phyloP scores from a whole-genome alignment of 768 basidiomycete genomes.

The Sutorius australiensis region DNA sequence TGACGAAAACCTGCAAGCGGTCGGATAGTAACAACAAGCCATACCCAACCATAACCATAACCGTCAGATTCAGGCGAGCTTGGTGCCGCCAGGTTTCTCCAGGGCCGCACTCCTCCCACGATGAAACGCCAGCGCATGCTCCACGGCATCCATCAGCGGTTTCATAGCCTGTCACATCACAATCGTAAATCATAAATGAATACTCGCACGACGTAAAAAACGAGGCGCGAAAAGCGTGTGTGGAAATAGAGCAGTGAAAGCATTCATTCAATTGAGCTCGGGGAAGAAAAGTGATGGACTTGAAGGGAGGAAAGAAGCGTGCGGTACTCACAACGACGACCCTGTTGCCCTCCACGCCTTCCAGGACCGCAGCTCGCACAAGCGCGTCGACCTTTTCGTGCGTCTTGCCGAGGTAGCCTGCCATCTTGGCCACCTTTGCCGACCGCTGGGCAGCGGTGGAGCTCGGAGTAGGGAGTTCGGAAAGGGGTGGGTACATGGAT shows the following conservation, averaged over 20 bases:
- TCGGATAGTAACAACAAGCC: neutral
- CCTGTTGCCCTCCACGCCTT: conserved; percentile 57
- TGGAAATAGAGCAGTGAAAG: neutral
- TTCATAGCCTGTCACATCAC: conserved; percentile 58
- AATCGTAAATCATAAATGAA: neutral
- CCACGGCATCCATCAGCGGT: conserved; percentile 67
- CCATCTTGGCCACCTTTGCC: conserved; percentile 85
- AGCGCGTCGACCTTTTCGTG: conserved; percentile 79
- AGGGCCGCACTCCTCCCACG: conserved; percentile 32
- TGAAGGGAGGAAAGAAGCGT: conserved; percentile 1
- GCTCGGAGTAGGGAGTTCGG: conserved; percentile 50
- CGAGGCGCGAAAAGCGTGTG: neutral
- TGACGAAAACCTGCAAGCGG: neutral
- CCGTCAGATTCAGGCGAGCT: conserved; percentile 7
- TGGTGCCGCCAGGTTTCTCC: conserved; percentile 7
- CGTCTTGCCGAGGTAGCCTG: conserved; percentile 72
- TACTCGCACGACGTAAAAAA: neutral
- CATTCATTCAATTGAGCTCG: too few species aligned
- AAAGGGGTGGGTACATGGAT: conserved; percentile 71
- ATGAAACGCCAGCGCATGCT: conserved; percentile 66
- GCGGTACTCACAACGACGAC: conserved; percentile 57
- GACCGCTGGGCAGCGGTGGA: conserved; percentile 65
- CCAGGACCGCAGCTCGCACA: conserved; percentile 55
- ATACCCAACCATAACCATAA: neutral
- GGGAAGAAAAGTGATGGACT: too few species aligned